phyloP scores from a whole-genome alignment of 306 rosid genomes.

The Psophocarpus tetragonolobus region DNA sequence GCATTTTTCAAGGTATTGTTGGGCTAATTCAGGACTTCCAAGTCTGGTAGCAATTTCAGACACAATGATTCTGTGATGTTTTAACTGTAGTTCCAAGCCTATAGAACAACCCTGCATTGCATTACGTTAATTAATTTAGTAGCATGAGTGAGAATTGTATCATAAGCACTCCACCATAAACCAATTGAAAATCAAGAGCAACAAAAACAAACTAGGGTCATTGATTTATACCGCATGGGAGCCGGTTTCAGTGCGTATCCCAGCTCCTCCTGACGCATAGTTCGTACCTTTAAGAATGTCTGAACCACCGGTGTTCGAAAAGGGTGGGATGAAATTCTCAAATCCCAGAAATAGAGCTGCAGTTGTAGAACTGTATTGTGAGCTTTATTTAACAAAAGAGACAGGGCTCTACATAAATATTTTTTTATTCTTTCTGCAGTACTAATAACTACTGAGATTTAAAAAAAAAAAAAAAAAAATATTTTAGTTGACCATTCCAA shows the following conservation, averaged over 20 bases:
- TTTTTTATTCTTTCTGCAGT: neutral
- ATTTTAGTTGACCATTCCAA: neutral
- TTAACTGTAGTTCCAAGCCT: conserved; percentile 42
- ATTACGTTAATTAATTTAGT: neutral
- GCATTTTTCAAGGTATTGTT: conserved; percentile 46
- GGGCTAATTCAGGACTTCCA: conserved; percentile 21
- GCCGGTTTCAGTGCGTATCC: conserved; percentile 31
- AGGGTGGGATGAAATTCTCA: conserved; percentile 42
- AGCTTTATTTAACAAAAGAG: neutral
- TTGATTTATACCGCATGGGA: neutral
- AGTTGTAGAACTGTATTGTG: neutral
- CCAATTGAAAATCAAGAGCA: neutral
- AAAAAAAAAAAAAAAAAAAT: too few relatives aligned
- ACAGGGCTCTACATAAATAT: neutral
- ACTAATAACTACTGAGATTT: neutral
- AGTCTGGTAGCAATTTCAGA: conserved; percentile 21
- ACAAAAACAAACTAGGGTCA: neutral
- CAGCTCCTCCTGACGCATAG: conserved; percentile 47
- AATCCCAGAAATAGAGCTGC: conserved; percentile 44
- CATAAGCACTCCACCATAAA: conserved; percentile 6
- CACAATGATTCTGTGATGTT: conserved; percentile 38
- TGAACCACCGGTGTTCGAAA: conserved; percentile 28
- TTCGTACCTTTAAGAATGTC: conserved; percentile 50
- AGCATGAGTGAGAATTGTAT: neutral
- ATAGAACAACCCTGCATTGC: conserved; percentile 46